Evolutionary conservation across 371 early-diverging fungal species (phyloP).

Genomic region (Saksenaea oblongispora): DNA sequence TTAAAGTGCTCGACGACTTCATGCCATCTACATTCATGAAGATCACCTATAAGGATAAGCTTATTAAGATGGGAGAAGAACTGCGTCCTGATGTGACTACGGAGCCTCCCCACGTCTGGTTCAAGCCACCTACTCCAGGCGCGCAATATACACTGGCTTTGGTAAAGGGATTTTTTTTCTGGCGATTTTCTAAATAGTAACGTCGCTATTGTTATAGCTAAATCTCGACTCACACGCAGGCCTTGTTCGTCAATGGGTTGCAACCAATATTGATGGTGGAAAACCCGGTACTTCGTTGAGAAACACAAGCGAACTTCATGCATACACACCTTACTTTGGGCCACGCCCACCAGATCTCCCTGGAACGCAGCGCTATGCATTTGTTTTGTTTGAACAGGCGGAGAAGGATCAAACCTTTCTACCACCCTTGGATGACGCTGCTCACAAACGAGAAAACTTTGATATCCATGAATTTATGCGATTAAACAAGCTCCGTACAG

Average conservation of each 20-base stretch:
- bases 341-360: constrained; percentile 16
- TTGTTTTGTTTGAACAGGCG: constrained; percentile 29
- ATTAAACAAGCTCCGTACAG: constrained; percentile 21
- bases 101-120: constrained; percentile 23
- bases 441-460: constrained; percentile 14
- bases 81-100: constrained; percentile 19
- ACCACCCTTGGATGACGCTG: constrained; percentile 10
- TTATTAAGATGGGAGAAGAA: constrained; percentile 22
- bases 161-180: constrained; percentile 12
- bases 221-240: constrained; percentile 32
- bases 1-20: constrained; percentile 21
- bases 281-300: constrained; percentile 12
- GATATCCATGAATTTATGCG: constrained; percentile 9
- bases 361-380: constrained; percentile 25
- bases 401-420: constrained; percentile 8
- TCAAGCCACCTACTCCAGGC: constrained; percentile 20
- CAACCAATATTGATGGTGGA: constrained; percentile 24
- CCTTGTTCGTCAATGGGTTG: constrained; percentile 34
- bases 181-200: not conserved
- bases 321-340: constrained; percentile 21
- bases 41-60: constrained; percentile 21
- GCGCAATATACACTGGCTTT: constrained; percentile 29
- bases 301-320: constrained; percentile 8
- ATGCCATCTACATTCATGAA: constrained; percentile 24
- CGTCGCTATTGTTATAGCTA: constrained; percentile 5